Evolutionary conservation across 768 basidiomycete species (phyloP).

Genomic region (Suillus clintonianus): DNA sequence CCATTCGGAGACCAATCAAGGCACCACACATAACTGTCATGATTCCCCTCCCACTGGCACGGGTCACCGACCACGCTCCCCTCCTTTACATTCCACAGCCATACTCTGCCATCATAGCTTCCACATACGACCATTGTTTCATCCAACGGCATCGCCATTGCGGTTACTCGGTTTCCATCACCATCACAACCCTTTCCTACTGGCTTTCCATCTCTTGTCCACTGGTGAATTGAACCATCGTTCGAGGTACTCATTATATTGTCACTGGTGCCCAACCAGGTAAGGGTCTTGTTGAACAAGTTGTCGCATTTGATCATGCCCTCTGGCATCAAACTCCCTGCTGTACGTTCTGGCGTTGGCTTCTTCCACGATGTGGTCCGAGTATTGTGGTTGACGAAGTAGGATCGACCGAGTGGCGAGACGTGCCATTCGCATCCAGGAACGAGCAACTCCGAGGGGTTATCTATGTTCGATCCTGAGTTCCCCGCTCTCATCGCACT

Average conservation of each 20-base stretch:
- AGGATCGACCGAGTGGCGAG: too few species aligned
- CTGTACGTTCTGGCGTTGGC: too few species aligned
- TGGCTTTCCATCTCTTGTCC: neutral
- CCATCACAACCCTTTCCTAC: neutral
- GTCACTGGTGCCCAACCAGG: neutral
- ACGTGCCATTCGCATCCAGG: too few species aligned
- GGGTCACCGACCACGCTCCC: neutral
- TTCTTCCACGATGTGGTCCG: too few species aligned
- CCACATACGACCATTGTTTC: neutral
- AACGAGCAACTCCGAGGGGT: too few species aligned
- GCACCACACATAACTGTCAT: neutral
- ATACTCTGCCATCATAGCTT: neutral
- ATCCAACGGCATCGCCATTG: neutral
- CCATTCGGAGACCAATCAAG: slow-evolving; percentile 13
- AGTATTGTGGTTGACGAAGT: too few species aligned
- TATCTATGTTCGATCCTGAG: neutral
- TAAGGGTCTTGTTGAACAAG: neutral
- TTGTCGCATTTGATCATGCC: neutral
- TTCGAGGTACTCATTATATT: too few species aligned
- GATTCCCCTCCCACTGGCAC: neutral
- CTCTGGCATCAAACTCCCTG: too few species aligned
- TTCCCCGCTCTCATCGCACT: neutral
- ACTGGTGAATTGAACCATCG: too few species aligned
- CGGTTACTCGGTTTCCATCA: neutral
- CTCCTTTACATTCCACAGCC: neutral